Conservation (phyloP, 495 filamentous ascomycete species). For the Immersiella caudata region DNA sequence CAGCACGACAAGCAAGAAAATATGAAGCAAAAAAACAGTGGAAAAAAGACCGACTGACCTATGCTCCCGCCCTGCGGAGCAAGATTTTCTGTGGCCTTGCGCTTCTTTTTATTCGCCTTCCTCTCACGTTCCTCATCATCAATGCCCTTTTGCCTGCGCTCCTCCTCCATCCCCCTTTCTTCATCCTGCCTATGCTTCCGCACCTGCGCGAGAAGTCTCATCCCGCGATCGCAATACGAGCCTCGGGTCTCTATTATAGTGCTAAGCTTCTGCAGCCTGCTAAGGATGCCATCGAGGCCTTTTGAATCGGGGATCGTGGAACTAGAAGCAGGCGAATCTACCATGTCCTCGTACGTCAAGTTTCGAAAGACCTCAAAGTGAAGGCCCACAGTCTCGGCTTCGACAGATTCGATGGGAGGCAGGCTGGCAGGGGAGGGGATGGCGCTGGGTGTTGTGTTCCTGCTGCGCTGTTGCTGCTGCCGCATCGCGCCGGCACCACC, state of each 20-base stretch:
- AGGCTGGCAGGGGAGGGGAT: slow-evolving; percentile 52
- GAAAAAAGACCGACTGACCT: slow-evolving; percentile 54
- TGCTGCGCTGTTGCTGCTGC: slow-evolving; percentile 64
- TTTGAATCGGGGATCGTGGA: slow-evolving; percentile 73
- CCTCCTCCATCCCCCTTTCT: slow-evolving; percentile 44
- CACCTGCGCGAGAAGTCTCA: slow-evolving; percentile 67
- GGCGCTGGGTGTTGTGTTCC: slow-evolving; percentile 81
- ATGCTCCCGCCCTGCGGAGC: slow-evolving; percentile 70
- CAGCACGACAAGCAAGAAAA: too few species aligned
- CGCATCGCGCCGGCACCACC: slow-evolving; percentile 65
- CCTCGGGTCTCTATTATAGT: slow-evolving; percentile 67
- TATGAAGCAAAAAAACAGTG: slow-evolving; percentile 1
- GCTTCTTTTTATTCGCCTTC: slow-evolving; percentile 60
- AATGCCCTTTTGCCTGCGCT: slow-evolving; percentile 41
- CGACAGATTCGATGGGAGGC: slow-evolving; percentile 58
- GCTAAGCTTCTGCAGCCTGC: slow-evolving; percentile 66
- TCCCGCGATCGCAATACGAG: slow-evolving; percentile 67
- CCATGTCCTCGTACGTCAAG: slow-evolving; percentile 71
- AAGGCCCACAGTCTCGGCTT: slow-evolving; percentile 67
- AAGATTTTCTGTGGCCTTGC: slow-evolving; percentile 52
- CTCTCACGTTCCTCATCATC: slow-evolving; percentile 54
- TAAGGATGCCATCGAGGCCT: slow-evolving; percentile 67
- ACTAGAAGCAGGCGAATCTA: slow-evolving; percentile 64
- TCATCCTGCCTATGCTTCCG: slow-evolving; percentile 62
- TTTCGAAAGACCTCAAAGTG: slow-evolving; percentile 51